Percentiles rank a stretch among this genome's conserved stretches.
Evolutionary conservation across 2,329 filamentous ascomycete species (phyloP).

Genomic region (Fusarium pseudograminearum): DNA sequence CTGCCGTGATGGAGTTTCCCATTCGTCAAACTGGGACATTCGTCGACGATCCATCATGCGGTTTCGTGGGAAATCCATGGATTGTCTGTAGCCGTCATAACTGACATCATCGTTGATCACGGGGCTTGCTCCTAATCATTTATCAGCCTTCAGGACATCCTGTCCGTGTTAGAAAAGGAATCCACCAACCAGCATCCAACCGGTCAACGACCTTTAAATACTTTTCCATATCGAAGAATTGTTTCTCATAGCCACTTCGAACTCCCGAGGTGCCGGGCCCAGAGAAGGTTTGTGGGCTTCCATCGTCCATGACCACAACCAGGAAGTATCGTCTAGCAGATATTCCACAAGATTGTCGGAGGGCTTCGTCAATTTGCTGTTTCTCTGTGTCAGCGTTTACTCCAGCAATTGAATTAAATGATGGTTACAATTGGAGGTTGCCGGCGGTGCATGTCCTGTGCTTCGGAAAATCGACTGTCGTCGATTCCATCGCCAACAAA

Average conservation of each 20-base stretch:
- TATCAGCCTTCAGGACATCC: slow-evolving; percentile 20
- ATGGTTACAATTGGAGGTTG: slow-evolving; percentile 56
- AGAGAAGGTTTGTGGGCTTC: slow-evolving; percentile 59
- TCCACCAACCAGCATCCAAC: slow-evolving; percentile 55
- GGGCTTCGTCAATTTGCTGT: slow-evolving; percentile 64
- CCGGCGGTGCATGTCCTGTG: slow-evolving; percentile 52
- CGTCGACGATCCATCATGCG: slow-evolving; percentile 50
- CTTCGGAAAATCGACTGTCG: slow-evolving; percentile 53
- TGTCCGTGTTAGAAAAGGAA: too few relatives aligned
- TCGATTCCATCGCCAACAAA: slow-evolving; percentile 49
- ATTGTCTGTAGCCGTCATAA: slow-evolving; percentile 47
- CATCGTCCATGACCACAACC: slow-evolving; percentile 63
- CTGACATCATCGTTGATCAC: slow-evolving; percentile 51
- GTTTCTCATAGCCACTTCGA: slow-evolving; percentile 54
- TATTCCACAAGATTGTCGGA: slow-evolving; percentile 65
- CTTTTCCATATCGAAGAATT: slow-evolving; percentile 61
- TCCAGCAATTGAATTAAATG: neutral
- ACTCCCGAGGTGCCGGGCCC: slow-evolving; percentile 56
- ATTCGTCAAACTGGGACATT: slow-evolving; percentile 50
- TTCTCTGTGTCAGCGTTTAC: slow-evolving; percentile 25
- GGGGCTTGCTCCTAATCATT: slow-evolving; percentile 49
- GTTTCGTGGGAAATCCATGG: slow-evolving; percentile 45
- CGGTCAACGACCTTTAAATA: slow-evolving; percentile 57
- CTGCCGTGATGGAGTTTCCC: slow-evolving; percentile 49
- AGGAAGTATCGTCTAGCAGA: slow-evolving; percentile 65